Conservation (phyloP, 1,284 basidiomycete species). For the Ceratobasidium sp. region DNA sequence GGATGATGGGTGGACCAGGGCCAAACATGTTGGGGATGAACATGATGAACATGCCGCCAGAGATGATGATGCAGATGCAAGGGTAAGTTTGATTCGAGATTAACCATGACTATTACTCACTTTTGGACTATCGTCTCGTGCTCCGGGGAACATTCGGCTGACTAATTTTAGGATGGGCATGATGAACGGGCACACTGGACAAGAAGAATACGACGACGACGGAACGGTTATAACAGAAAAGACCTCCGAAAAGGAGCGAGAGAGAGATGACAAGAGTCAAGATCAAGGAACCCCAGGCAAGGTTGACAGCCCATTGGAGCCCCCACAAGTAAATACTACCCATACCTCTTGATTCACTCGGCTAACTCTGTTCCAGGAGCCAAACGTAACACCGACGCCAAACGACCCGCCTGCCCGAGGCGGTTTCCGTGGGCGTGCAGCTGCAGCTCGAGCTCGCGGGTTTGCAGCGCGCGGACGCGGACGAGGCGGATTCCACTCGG, state of each 20-base stretch:
- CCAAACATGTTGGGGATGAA: conserved; percentile 49
- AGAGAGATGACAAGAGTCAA: conserved; percentile 33
- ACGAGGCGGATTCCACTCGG: conserved; percentile 53
- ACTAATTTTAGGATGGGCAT: conserved; percentile 34
- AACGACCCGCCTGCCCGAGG: conserved; percentile 36
- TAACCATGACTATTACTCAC: neutral
- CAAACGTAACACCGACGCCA: conserved; percentile 22
- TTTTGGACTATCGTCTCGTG: no score
- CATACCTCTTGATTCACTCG: conserved; percentile 41
- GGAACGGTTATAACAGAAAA: conserved; percentile 12
- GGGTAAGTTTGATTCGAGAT: conserved; percentile 25
- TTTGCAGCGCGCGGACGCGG: conserved; percentile 58
- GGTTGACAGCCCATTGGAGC: conserved; percentile 28
- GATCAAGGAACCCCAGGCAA: conserved; percentile 31
- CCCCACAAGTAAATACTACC: neutral
- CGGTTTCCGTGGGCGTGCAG: conserved; percentile 41
- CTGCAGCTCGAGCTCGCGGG: conserved; percentile 47
- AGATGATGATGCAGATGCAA: conserved; percentile 44
- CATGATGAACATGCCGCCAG: conserved; percentile 49
- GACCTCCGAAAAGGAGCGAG: conserved; percentile 21
- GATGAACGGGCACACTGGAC: conserved; percentile 35
- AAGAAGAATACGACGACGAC: conserved; percentile 45
- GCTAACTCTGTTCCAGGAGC: conserved; percentile 15
- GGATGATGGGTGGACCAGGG: conserved; percentile 56
- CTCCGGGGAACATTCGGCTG: no score